A percentile compares a stretch with the other conserved stretches of the same genome.
Conservation (phyloP, 768 basidiomycete genomes). For the Tricholoma furcatifolium region DNA sequence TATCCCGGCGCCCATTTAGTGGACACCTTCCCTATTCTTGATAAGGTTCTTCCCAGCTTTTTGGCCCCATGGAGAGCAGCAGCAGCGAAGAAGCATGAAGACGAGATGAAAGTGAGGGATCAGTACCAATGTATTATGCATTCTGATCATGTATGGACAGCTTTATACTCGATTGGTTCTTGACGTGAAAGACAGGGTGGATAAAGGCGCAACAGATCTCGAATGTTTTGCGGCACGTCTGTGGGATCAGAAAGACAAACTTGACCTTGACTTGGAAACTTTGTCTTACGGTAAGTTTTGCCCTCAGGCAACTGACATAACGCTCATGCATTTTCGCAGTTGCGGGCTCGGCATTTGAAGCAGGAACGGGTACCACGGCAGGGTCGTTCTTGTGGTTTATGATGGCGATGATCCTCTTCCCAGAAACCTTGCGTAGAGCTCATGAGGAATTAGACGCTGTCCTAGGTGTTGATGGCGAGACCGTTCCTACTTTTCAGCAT, state of each 20-base stretch:
- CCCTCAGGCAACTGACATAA: not conserved
- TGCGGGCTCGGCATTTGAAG: conserved; percentile 7
- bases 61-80: conserved; percentile 12
- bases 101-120: conserved; percentile 10
- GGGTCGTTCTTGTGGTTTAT: conserved; percentile 11
- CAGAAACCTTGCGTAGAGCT: conserved; percentile 9
- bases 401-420: conserved; percentile 15
- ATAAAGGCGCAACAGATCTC: conserved; percentile 10
- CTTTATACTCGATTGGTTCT: conserved; percentile 19
- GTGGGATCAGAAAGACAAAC: conserved; percentile 10
- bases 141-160: not conserved
- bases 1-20: conserved; percentile 17
- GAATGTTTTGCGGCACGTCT: conserved; percentile 15
- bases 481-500: conserved; percentile 5
- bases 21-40: conserved; percentile 14
- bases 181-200: conserved; percentile 21
- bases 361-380: conserved; percentile 5
- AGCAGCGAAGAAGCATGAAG: conserved; percentile 9
- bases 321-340: not conserved
- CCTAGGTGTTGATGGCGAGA: conserved; percentile 6
- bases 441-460: conserved; percentile 11
- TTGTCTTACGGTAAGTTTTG: not conserved
- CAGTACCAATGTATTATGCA: not conserved
- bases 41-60: conserved; percentile 9
- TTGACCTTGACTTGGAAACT: conserved; percentile 4